phyloP scores from a whole-genome alignment of 202 grass and related monocot genomes.

The Dendrocalamus latiflorus region DNA sequence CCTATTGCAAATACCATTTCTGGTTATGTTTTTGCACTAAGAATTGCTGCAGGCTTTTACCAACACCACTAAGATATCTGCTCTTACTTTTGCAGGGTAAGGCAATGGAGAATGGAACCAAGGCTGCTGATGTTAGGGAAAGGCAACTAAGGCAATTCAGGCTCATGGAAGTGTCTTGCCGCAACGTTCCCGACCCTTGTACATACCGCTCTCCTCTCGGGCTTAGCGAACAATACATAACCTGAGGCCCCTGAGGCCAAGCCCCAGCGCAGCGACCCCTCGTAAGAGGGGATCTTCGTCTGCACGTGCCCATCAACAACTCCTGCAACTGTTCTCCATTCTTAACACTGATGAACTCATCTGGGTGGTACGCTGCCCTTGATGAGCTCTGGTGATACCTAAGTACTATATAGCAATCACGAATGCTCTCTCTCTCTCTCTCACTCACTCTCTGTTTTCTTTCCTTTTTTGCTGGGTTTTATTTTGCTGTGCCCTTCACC shows the following conservation, averaged over 20 bases:
- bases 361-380: background rate
- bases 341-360: slow-evolving; percentile 41
- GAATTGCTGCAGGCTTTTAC: background rate
- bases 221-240: slow-evolving; percentile 9
- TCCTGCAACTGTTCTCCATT: slow-evolving; percentile 54
- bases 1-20: background rate
- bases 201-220: slow-evolving; percentile 18
- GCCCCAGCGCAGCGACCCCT: slow-evolving; percentile 26
- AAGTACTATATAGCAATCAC: slow-evolving; percentile 8
- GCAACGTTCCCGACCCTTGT: background rate
- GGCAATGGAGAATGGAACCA: slow-evolving; percentile 15
- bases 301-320: slow-evolving; percentile 71
- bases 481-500: background rate
- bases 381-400: slow-evolving; percentile 41
- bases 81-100: slow-evolving; percentile 1
- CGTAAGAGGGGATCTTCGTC: slow-evolving; percentile 26
- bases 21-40: background rate
- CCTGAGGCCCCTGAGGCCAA: slow-evolving; percentile 18
- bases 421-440: background rate
- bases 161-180: background rate
- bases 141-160: background rate
- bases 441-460: background rate
- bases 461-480: background rate
- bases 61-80: background rate
- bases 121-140: background rate